Percentiles rank a stretch among this genome's conserved stretches.
phyloP scores from a whole-genome alignment of 2,329 filamentous ascomycete genomes.

The Helicocarpus griseus region DNA sequence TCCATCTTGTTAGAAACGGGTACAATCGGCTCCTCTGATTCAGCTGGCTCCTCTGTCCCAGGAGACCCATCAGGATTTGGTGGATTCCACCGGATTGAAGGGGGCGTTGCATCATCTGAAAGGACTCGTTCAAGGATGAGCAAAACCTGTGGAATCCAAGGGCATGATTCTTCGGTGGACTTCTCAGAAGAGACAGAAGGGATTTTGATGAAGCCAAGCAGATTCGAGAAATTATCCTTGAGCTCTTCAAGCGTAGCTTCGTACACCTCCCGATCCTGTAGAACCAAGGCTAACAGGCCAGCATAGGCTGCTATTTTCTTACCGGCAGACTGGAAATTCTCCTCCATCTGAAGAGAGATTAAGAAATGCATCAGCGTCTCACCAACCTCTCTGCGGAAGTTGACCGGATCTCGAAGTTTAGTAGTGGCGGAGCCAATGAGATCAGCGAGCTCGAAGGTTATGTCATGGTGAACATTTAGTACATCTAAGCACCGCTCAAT shows the following conservation, averaged over 20 bases:
- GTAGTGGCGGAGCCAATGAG: conserved; percentile 65
- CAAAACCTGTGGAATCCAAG: conserved; percentile 86
- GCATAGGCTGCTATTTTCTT: conserved; percentile 82
- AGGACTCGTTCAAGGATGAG: conserved; percentile 83
- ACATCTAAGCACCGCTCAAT: conserved; percentile 88
- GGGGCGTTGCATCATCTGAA: conserved; percentile 77
- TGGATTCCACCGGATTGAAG: conserved; percentile 57
- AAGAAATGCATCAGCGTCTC: conserved; percentile 76
- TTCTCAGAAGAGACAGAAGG: conserved; percentile 44
- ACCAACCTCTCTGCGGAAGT: conserved; percentile 62
- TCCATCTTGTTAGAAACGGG: conserved; percentile 55
- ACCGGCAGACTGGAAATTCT: conserved; percentile 45
- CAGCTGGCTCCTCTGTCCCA: conserved; percentile 42
- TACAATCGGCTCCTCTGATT: conserved; percentile 53
- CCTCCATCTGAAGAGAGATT: conserved; percentile 54
- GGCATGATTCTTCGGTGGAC: conserved; percentile 66
- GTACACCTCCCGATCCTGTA: conserved; percentile 77
- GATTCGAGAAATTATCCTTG: conserved; percentile 63
- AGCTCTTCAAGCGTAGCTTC: conserved; percentile 63
- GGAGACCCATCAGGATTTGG: conserved; percentile 37
- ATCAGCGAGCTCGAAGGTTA: conserved; percentile 85
- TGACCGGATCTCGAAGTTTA: conserved; percentile 50
- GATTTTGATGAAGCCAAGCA: conserved; percentile 71
- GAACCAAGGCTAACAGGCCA: conserved; percentile 76
- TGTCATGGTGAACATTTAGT: conserved; percentile 74